Percentiles rank a stretch among this genome's conserved stretches.
These are phyloP conservation scores for Agaricus bisporus DNA, from an alignment of 768 basidiomycete species.

Conservation along the genomic window DNA sequence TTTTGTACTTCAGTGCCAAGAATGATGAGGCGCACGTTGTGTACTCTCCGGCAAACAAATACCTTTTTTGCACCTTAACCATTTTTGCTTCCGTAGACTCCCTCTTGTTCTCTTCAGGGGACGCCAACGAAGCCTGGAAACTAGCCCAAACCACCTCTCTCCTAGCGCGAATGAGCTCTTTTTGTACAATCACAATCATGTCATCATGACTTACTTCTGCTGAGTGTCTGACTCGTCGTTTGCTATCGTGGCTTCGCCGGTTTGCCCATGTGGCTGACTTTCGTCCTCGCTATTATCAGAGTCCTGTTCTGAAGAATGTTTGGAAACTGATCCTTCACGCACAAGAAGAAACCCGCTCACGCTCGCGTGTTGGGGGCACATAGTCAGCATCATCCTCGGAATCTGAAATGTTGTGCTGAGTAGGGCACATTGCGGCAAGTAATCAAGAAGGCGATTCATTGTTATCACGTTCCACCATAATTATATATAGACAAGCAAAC, in stretches of 20 bases:
- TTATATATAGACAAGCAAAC: neutral
- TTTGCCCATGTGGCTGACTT: neutral
- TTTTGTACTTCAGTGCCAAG: constrained; percentile 8
- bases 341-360: constrained; percentile 14
- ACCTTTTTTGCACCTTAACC: constrained; percentile 65
- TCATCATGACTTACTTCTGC: constrained; percentile 32
- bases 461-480: no score
- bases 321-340: neutral
- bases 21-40: constrained; percentile 45
- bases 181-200: neutral
- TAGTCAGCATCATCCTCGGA: constrained; percentile 73
- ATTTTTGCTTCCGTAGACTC: constrained; percentile 25
- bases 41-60: constrained; percentile 73
- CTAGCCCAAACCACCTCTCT: constrained; percentile 59
- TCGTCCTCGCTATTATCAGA: constrained; percentile 14
- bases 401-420: constrained; percentile 33
- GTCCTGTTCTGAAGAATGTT: neutral
- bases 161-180: constrained; percentile 22
- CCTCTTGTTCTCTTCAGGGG: constrained; percentile 12
- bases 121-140: constrained; percentile 60
- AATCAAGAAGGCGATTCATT: neutral
- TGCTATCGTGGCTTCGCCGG: neutral
- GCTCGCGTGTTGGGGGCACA: constrained; percentile 43
- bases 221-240: constrained; percentile 31
- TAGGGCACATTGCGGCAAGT: neutral